Evolutionary conservation across 2,329 filamentous ascomycete species (phyloP).

Genomic region (Tolypocladium ovalisporum): DNA sequence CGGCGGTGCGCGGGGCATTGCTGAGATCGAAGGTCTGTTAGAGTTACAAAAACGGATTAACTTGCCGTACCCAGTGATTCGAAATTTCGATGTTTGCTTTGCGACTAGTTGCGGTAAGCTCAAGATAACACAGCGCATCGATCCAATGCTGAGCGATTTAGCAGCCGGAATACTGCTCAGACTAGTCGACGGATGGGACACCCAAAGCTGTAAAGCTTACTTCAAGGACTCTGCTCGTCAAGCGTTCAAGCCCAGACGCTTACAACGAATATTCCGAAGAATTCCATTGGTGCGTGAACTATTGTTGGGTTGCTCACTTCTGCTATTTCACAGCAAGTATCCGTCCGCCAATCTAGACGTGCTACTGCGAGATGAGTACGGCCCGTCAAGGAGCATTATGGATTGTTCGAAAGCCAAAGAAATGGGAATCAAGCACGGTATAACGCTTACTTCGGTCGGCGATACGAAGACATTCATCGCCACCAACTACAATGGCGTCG

Average conservation of each 20-base stretch:
- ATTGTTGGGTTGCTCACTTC: neutral
- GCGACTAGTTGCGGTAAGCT: neutral
- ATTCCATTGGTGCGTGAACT: neutral
- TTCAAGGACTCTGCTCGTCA: neutral
- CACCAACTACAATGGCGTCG: slow-evolving; percentile 8
- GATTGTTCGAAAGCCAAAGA: slow-evolving; percentile 1
- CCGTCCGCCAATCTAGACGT: neutral
- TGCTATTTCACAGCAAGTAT: neutral
- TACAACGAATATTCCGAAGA: neutral
- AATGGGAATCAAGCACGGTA: slow-evolving; percentile 6
- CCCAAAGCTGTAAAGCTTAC: neutral
- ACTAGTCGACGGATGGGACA: neutral
- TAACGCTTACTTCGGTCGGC: slow-evolving; percentile 6
- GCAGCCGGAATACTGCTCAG: neutral
- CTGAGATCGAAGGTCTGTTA: neutral
- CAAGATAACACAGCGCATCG: too few species aligned
- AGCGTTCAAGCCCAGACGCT: neutral
- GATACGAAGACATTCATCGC: slow-evolving; percentile 6
- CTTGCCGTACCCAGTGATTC: neutral
- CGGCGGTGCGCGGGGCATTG: neutral
- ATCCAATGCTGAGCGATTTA: neutral
- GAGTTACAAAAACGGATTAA: neutral
- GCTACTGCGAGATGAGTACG: neutral
- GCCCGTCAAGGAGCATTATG: neutral
- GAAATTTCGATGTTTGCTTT: neutral